phyloP scores from a whole-genome alignment of 768 basidiomycete genomes.

The Xerocomellus dryophilus region DNA sequence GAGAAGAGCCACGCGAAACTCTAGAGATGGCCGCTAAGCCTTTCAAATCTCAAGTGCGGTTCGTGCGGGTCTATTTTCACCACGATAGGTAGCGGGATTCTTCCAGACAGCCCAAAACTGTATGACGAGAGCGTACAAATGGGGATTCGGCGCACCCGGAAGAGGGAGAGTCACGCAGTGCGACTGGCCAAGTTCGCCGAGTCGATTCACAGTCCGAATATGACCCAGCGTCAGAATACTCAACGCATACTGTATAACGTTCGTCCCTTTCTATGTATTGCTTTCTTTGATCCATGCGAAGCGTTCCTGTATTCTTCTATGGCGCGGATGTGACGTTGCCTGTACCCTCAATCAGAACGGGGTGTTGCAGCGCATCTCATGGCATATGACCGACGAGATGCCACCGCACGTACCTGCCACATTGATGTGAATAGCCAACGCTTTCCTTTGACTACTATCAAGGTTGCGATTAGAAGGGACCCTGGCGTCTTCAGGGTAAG shows the following conservation, averaged over 20 bases:
- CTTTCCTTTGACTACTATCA: constrained; percentile 16
- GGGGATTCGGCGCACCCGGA: constrained; percentile 24
- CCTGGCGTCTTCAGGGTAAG: constrained; percentile 25
- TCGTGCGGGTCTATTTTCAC: constrained; percentile 21
- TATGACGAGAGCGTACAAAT: constrained; percentile 25
- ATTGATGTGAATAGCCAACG: constrained; percentile 8
- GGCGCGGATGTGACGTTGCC: constrained; percentile 21
- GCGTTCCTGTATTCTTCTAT: constrained; percentile 19
- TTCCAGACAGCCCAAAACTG: constrained; percentile 13
- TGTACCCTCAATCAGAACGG: constrained; percentile 17
- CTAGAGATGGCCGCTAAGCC: constrained; percentile 16
- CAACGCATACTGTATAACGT: constrained; percentile 27
- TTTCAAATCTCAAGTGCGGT: constrained; percentile 26
- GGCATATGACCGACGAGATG: constrained; percentile 22
- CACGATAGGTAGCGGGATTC: constrained; percentile 20
- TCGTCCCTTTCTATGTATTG: constrained; percentile 14
- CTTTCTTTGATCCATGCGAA: constrained; percentile 26
- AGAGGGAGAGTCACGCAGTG: neutral
- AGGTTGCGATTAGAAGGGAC: constrained; percentile 13
- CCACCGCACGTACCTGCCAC: constrained; percentile 24
- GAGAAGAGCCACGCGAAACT: constrained; percentile 22
- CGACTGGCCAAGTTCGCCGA: constrained; percentile 25
- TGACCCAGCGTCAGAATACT: constrained; percentile 20
- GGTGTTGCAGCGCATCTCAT: constrained; percentile 15
- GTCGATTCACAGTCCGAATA: constrained; percentile 16